Base-by-base conservation (phyloP, 352 stramenopile species). In the Phytophthora tentaculata region DNA sequence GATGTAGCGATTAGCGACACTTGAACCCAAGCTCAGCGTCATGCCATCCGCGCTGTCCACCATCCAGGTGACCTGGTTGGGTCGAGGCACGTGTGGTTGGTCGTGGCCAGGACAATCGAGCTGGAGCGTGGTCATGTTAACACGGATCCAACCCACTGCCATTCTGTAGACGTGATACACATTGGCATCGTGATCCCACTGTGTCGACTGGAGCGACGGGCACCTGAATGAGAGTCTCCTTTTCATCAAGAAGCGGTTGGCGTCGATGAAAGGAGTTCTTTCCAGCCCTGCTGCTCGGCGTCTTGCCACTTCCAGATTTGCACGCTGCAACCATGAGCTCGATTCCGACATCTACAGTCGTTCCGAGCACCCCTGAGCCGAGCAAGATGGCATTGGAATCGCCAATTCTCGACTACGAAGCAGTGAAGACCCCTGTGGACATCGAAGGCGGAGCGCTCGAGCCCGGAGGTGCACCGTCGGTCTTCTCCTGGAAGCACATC, bases 401-500 rank as follows among this genome's bases (percentile, higher is more conserved):
- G 0, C 67, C 67, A 35, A 47, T 17, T 37, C 9, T 59, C 32
- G 32, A 62, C 43, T 75, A 75, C 41, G 62, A 75, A 54, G 62
- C 35, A 20, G 44, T 75, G 17, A 76, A 76, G 48, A 72, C 68
- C 3, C 68, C 68, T 12, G 41, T 63, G 5, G 61, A 68, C 26
- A 28, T 77, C 39, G 70, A 77, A 63, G 74, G 68, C 4, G 76
- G 73, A 0, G 78, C 78, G 8, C 61, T 86, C 17, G 63, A 76
- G 35, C 70, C 76, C 1, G 78, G 78, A 19, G 79, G 79, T 2
- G 41, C 67, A 0, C 75, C 77, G n/a, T 73, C 71, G 10, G 55
- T 88, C 20, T 86, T 71, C 22, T 70, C 65, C 2, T 64, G 61
- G 28, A n/a, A 78, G 17, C 65, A 88, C 67, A 56, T 89, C 22